Base-by-base conservation (phyloP, 2,329 filamentous ascomycete genomes). In the Alternaria brassicae region DNA sequence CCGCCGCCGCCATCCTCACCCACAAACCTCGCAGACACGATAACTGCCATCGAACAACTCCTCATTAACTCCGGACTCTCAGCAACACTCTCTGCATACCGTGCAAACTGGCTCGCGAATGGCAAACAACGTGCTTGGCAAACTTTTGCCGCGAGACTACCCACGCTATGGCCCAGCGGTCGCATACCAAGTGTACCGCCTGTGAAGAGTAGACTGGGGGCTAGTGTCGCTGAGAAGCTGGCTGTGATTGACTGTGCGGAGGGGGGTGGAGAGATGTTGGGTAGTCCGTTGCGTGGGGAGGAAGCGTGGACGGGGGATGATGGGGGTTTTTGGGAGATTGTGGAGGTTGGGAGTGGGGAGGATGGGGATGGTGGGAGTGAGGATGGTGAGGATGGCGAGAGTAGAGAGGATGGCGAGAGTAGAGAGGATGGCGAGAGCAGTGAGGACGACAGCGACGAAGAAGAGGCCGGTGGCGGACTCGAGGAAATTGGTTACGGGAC, bases 391-490 rank as follows among this genome's bases (percentile, higher is more conserved):
- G 7, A 30, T 10, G 6, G 10, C 8, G 28, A 30, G 7, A 9
- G 25, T 27, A n/a, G n/a, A n/a, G 28, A 30, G 28, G 7, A 17
- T 21, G 9, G 2, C 9, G 36, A 21, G 17, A 2, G n/a, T 19
- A 6, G 17, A 4, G 36, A 39, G 17, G 36, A 21, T 6, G n/a
- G 4, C 4, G 1, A 12, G 0, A 3, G 4, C 10, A 12, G 3
- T 6, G 44, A 10, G 0, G 13, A 23, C 7, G 28, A 15, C 0
- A 3, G 6, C 6, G 19, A 25, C n/a, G 19, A 17, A n/a, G 44
- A 34, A 0, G 17, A 2, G 7, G 5, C 2, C 12, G 8, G n/a
- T 10, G 30, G 0, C 12, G 3, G 1, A 6, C 1, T 2, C 1
- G 30, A 25, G 4, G 28, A 48, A 0, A n/a, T 34, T 1, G 30